These are phyloP conservation scores for Arachnomyces sp. DNA, from an alignment of 2,329 filamentous ascomycete species.

Conservation along the genomic window DNA sequence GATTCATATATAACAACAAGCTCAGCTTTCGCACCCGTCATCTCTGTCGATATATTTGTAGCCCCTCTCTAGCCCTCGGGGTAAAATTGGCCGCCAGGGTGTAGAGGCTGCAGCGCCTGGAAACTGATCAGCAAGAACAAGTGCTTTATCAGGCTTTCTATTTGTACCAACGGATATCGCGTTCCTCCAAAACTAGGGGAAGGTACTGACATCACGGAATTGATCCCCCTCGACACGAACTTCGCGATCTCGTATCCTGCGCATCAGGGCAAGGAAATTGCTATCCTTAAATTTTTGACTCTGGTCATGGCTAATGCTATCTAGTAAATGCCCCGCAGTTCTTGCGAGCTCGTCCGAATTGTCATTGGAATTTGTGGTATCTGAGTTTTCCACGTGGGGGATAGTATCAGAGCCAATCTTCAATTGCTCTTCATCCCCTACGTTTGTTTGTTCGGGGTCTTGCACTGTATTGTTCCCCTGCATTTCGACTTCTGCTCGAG, in stretches of 20 bases:
- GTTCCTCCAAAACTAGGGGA: conserved; percentile 32
- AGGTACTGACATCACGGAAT: conserved; percentile 41
- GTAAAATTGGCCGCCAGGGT: conserved; percentile 41
- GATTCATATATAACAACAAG: too few relatives aligned
- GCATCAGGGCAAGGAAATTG: conserved; percentile 69
- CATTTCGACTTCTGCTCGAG: conserved; percentile 29
- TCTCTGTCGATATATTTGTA: too few relatives aligned
- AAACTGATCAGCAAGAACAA: conserved; percentile 29
- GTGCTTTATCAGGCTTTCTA: conserved; percentile 19
- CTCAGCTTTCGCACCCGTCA: too few relatives aligned
- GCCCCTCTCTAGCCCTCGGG: conserved; percentile 26
- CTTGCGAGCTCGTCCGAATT: conserved; percentile 62
- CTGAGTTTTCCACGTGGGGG: conserved; percentile 26
- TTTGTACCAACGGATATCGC: conserved; percentile 32
- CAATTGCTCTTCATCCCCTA: conserved; percentile 19
- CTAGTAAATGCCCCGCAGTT: conserved; percentile 64
- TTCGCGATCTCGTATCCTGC: conserved; percentile 63
- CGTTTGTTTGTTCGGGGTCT: conserved; percentile 6
- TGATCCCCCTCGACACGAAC: conserved; percentile 64
- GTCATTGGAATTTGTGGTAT: conserved; percentile 18
- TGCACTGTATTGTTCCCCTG: conserved; percentile 17
- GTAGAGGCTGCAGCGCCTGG: conserved; percentile 36
- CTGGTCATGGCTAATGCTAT: conserved; percentile 60
- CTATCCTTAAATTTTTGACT: conserved; percentile 72
- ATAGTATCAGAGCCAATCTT: conserved; percentile 40